Evolutionary conservation across 106 monocot species (phyloP).

Genomic region (Allium cepa): DNA sequence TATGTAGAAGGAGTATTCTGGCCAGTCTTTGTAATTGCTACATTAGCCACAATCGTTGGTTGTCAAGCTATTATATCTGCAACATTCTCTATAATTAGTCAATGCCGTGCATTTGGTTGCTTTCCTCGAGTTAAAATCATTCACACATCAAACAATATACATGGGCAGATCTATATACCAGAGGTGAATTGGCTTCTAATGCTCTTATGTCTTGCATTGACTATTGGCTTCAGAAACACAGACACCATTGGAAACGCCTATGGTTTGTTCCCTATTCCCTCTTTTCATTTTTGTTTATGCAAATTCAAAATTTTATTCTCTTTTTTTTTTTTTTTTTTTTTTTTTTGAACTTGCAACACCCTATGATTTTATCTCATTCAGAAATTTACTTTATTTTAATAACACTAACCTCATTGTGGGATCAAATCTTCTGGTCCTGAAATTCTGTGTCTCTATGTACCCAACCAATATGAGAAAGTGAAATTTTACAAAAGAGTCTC

Average conservation of each 20-base stretch:
- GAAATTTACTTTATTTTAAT: no score
- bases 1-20: constrained; percentile 56
- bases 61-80: constrained; percentile 89
- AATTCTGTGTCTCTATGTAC: no score
- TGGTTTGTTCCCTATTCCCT: constrained; percentile 28
- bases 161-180: constrained; percentile 92
- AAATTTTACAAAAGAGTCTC: no score
- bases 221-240: constrained; percentile 61
- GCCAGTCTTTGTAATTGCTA: constrained; percentile 77
- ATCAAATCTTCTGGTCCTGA: no score
- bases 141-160: constrained; percentile 66
- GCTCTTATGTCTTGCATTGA: constrained; percentile 53
- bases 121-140: constrained; percentile 82
- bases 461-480: no score
- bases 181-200: constrained; percentile 85
- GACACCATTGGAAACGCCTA: constrained; percentile 75
- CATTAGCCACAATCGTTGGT: constrained; percentile 52
- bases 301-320: no score
- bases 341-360: no score
- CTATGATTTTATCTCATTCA: no score
- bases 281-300: not conserved
- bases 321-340: no score
- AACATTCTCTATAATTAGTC: constrained; percentile 75
- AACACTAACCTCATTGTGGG: no score
- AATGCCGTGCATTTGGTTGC: constrained; percentile 64